These are phyloP conservation scores for Neurospora sp. DNA, from an alignment of 495 filamentous ascomycete genomes.

Conservation along the genomic window DNA sequence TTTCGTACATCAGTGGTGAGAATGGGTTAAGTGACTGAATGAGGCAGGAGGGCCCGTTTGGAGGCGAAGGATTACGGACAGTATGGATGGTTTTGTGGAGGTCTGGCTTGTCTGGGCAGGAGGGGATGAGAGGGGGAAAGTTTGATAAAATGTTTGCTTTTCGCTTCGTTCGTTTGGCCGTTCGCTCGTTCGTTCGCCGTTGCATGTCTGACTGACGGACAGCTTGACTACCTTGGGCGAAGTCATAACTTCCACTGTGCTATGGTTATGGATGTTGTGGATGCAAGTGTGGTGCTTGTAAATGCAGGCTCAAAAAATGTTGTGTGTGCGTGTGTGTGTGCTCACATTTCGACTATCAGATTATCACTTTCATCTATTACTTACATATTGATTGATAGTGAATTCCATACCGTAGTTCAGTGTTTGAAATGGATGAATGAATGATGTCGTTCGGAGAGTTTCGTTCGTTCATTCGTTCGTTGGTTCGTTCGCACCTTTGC, in stretches of 20 bases:
- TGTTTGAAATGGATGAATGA: not conserved
- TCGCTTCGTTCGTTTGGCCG: not conserved
- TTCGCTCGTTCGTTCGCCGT: not conserved
- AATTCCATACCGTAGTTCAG: not conserved
- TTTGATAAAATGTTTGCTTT: not conserved
- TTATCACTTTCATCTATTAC: not conserved
- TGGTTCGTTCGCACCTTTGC: not conserved
- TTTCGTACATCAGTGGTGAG: not conserved
- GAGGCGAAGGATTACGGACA: not conserved
- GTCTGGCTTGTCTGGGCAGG: not conserved
- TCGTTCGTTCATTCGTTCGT: not conserved
- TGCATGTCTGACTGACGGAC: no score
- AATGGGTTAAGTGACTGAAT: not conserved
- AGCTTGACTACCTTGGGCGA: no score
- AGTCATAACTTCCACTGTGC: not conserved
- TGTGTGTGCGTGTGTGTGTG: not conserved
- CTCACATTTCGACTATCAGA: not conserved
- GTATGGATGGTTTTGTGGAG: no score
- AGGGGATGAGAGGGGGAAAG: not conserved
- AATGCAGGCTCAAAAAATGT: not conserved
- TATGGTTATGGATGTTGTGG: not conserved
- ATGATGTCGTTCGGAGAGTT: not conserved
- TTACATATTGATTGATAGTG: not conserved
- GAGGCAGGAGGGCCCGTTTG: not conserved
- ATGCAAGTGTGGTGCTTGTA: not conserved